Evolutionary conservation across 495 filamentous ascomycete genomes (phyloP).

Genomic region (Penicillium ucsense): DNA sequence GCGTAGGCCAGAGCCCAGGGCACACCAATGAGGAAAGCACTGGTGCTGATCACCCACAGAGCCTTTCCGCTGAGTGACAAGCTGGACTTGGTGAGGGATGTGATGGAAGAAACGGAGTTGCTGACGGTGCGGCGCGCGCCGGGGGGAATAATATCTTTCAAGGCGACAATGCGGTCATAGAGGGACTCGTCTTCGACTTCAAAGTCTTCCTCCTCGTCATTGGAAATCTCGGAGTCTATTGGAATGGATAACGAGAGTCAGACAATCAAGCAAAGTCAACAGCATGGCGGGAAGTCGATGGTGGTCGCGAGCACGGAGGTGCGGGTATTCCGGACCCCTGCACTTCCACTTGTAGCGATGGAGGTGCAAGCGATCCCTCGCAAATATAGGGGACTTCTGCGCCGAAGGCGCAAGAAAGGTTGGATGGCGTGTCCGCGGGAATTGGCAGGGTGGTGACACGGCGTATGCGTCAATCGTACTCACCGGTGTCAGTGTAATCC

Average conservation of each 20-base stretch:
- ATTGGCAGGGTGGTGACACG: no score
- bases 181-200: conserved; percentile 50
- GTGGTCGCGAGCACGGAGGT: no score
- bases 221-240: conserved; percentile 46
- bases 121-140: conserved; percentile 62
- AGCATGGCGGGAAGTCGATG: no score
- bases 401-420: no score
- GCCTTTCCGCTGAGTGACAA: conserved; percentile 68
- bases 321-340: no score
- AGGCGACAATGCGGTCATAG: conserved; percentile 69
- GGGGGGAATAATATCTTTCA: conserved; percentile 87
- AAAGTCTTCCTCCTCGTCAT: conserved; percentile 30
- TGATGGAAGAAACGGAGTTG: conserved; percentile 45
- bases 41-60: conserved; percentile 79
- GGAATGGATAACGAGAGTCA: conserved; percentile 12
- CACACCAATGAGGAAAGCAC: conserved; percentile 78
- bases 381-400: no score
- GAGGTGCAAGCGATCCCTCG: no score
- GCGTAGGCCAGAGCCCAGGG: conserved; percentile 86
- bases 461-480: conserved; percentile 14
- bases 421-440: no score
- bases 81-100: conserved; percentile 49
- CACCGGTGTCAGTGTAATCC: conserved; percentile 86
- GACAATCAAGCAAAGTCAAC: neutral
- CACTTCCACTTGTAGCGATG: no score